These are phyloP conservation scores for Mortierella sp. DNA, from an alignment of 371 early-diverging fungal species.

Conservation along the genomic window DNA sequence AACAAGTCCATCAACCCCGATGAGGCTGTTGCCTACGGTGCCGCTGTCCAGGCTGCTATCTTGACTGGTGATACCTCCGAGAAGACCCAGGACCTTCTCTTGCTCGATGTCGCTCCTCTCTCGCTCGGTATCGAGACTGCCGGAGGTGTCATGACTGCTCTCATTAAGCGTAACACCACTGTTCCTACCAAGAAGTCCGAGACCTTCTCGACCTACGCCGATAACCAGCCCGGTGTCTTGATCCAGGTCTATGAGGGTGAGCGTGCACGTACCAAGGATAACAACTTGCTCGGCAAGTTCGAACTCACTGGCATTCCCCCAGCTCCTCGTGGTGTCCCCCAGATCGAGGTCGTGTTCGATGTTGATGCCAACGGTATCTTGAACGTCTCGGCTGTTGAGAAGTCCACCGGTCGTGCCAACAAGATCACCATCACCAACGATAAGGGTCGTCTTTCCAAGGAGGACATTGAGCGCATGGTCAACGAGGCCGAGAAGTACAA, in stretches of 20 bases:
- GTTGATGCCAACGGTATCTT: conserved; percentile 98
- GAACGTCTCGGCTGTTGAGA: conserved; percentile 95
- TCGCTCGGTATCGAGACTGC: conserved; percentile 97
- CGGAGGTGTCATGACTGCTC: conserved; percentile 96
- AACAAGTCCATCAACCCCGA: conserved; percentile 98
- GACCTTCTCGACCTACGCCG: conserved; percentile 97
- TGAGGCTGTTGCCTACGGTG: conserved; percentile 99
- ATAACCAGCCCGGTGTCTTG: conserved; percentile 98
- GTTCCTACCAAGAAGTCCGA: conserved; percentile 98
- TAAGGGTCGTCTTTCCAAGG: conserved; percentile 97
- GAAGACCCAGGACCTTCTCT: conserved; percentile 83
- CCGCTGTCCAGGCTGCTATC: conserved; percentile 97
- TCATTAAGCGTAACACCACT: conserved; percentile 97
- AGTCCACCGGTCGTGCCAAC: conserved; percentile 92
- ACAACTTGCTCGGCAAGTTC: conserved; percentile 96
- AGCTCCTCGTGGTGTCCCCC: conserved; percentile 97
- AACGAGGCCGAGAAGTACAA: conserved; percentile 96
- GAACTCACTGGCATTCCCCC: conserved; percentile 95
- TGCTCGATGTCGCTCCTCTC: conserved; percentile 92
- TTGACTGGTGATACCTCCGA: conserved; percentile 91
- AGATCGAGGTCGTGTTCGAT: conserved; percentile 98
- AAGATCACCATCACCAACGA: conserved; percentile 98
- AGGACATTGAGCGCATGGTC: conserved; percentile 97
- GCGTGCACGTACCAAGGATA: conserved; percentile 95
- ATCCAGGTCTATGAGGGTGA: conserved; percentile 99